Conservation (phyloP, 495 filamentous ascomycete species). For the Hypomontagnella monticulosa region DNA sequence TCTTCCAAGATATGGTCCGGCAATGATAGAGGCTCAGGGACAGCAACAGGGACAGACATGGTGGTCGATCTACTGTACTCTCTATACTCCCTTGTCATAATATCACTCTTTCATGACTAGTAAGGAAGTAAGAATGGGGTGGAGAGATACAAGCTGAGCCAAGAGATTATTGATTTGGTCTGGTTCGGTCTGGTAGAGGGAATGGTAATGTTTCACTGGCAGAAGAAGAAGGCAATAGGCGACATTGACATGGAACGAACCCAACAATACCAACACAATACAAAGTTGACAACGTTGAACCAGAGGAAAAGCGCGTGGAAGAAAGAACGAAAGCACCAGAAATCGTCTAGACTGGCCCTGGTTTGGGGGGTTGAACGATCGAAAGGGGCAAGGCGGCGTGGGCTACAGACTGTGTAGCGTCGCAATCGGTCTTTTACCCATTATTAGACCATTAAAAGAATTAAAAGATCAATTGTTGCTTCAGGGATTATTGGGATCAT, state of each 20-base stretch:
- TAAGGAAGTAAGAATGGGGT: constrained; percentile 31
- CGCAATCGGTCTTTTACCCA: constrained; percentile 40
- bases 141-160: constrained; percentile 32
- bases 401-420: constrained; percentile 32
- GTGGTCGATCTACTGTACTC: constrained; percentile 31
- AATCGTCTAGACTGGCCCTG: constrained; percentile 21
- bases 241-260: constrained; percentile 15
- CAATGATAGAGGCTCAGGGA: constrained; percentile 7
- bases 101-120: constrained; percentile 35
- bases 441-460: constrained; percentile 34
- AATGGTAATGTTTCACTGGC: constrained; percentile 41
- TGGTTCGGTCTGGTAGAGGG: constrained; percentile 21
- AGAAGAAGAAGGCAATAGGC: constrained; percentile 28
- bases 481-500: constrained; percentile 3
- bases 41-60: constrained; percentile 28
- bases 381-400: constrained; percentile 41
- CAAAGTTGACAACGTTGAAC: constrained; percentile 18
- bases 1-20: constrained; percentile 26
- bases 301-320: constrained; percentile 23
- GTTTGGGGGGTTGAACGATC: constrained; percentile 25
- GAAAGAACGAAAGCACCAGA: constrained; percentile 36
- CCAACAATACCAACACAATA: constrained; percentile 11
- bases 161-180: constrained; percentile 40
- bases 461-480: background rate
- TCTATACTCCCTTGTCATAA: constrained; percentile 36